Evolutionary conservation across 805 yeast genomes (phyloP).

Genomic region (Teunomyces lycoperdinae): DNA sequence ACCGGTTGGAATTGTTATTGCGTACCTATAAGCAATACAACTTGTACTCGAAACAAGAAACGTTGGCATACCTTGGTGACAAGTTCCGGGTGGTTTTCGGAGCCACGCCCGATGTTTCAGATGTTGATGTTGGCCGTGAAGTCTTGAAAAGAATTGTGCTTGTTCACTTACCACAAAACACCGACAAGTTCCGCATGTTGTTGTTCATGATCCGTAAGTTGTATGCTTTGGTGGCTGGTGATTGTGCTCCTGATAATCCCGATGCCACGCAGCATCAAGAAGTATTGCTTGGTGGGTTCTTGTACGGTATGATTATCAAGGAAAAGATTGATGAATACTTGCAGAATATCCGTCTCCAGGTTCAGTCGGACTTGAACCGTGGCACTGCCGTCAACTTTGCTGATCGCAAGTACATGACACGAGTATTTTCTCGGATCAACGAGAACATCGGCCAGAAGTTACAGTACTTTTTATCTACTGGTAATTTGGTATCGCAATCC

Average conservation of each 20-base stretch:
- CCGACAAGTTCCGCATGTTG: constrained; percentile 82
- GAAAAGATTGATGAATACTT: constrained; percentile 95
- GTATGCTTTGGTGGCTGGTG: constrained; percentile 93
- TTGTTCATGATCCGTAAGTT: constrained; percentile 94
- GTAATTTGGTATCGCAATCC: constrained; percentile 94
- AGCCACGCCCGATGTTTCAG: constrained; percentile 84
- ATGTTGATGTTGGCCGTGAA: constrained; percentile 86
- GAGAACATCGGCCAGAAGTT: constrained; percentile 94
- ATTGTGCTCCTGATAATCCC: constrained; percentile 95
- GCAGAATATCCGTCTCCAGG: constrained; percentile 65
- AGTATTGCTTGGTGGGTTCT: constrained; percentile 89
- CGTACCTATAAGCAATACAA: constrained; percentile 83
- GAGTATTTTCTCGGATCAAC: constrained; percentile 75
- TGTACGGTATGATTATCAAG: constrained; percentile 94
- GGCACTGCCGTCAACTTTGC: constrained; percentile 78
- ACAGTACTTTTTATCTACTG: constrained; percentile 93
- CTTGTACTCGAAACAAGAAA: constrained; percentile 76
- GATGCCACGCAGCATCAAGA: constrained; percentile 99
- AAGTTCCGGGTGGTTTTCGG: constrained; percentile 92
- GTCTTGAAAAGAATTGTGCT: constrained; percentile 80
- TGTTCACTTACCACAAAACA: constrained; percentile 74
- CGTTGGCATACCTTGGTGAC: constrained; percentile 92
- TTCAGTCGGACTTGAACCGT: constrained; percentile 77
- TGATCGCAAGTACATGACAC: constrained; percentile 77
- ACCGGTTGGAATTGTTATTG: constrained; percentile 90